These are phyloP conservation scores for Cyberlindnera sargentensis DNA, from an alignment of 805 yeast species.

Conservation along the genomic window DNA sequence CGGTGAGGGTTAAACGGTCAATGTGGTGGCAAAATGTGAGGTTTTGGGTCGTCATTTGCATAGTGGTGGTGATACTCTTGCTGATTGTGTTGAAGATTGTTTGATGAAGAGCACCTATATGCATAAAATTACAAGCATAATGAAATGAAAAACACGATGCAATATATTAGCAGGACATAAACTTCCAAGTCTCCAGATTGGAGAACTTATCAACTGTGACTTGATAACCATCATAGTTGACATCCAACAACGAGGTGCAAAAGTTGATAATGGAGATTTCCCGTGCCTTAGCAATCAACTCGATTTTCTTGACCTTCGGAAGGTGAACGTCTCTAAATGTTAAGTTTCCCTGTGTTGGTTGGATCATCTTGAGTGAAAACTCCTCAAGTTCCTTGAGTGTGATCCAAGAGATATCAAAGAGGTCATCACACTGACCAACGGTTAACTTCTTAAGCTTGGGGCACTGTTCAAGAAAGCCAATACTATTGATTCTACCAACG, in stretches of 20 bases:
- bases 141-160: too few species aligned
- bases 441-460: not conserved
- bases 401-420: not conserved
- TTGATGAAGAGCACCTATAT: not conserved
- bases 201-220: not conserved
- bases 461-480: not conserved
- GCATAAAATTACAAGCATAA: too few species aligned
- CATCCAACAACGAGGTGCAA: not conserved
- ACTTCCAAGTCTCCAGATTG: not conserved
- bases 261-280: not conserved
- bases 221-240: not conserved
- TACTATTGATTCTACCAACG: not conserved
- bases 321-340: not conserved
- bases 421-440: not conserved
- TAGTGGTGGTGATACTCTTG: conserved; percentile 53
- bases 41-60: conserved; percentile 51
- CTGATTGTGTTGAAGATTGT: conserved; percentile 60
- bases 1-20: conserved; percentile 42
- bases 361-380: too few species aligned
- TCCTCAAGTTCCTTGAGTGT: not conserved
- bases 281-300: not conserved
- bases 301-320: not conserved
- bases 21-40: conserved; percentile 51
- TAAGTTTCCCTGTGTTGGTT: too few species aligned
- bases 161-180: too few species aligned